Percentiles rank a stretch among this genome's conserved stretches.
These are phyloP conservation scores for Picocystis sp. DNA, from an alignment of 163 green algal species.

Conservation along the genomic window DNA sequence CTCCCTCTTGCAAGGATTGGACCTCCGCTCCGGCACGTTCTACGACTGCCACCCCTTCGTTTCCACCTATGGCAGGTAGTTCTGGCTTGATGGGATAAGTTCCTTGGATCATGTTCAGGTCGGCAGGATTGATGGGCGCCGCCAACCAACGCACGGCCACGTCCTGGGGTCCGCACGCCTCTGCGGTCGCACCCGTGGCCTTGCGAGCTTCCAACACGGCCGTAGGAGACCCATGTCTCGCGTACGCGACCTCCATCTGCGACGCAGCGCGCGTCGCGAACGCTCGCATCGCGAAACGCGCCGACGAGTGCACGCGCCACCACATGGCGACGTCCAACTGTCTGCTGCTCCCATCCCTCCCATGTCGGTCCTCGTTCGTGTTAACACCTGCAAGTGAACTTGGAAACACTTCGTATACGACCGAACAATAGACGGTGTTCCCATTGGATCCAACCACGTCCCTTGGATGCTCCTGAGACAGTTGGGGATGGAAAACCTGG, in stretches of 20 bases:
- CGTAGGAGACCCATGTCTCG: neutral
- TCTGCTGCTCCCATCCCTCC: too few species aligned
- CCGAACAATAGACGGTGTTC: too few species aligned
- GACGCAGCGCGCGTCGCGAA: too few species aligned
- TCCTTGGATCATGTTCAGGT: conserved; percentile 27
- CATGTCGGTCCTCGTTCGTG: too few species aligned
- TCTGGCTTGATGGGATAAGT: conserved; percentile 54
- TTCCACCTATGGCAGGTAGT: conserved; percentile 40
- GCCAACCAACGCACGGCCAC: conserved; percentile 7
- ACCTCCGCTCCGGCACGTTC: conserved; percentile 19
- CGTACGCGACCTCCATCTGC: neutral
- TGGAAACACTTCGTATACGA: too few species aligned
- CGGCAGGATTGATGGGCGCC: conserved; percentile 15
- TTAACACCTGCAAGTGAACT: too few species aligned
- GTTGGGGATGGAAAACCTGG: too few species aligned
- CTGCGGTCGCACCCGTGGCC: neutral
- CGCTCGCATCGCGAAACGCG: too few species aligned
- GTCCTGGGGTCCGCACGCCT: neutral
- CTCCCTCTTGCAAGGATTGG: conserved; percentile 28
- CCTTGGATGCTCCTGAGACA: too few species aligned
- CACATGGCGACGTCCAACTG: too few species aligned
- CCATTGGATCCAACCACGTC: too few species aligned
- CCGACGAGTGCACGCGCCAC: too few species aligned
- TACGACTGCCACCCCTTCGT: conserved; percentile 61
- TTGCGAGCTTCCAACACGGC: neutral